Conservation (phyloP, 176 grass and related monocot species). For the Raddia guianensis region DNA sequence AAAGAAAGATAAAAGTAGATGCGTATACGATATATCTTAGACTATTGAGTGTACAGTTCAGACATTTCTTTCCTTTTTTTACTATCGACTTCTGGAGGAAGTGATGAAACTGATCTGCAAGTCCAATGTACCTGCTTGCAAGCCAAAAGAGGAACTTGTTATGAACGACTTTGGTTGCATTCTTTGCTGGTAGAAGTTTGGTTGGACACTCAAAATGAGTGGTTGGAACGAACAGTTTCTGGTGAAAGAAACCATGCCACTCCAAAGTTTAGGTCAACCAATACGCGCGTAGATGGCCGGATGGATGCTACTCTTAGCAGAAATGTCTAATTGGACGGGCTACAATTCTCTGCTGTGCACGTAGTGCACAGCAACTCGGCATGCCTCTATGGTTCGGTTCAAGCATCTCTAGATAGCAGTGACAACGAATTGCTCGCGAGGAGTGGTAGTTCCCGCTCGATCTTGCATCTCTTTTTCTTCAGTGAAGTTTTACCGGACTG, state of each 20-base stretch:
- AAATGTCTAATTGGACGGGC: background rate
- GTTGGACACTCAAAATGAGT: constrained; percentile 21
- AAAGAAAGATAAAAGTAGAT: too few species aligned
- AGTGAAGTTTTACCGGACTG: background rate
- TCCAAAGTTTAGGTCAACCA: constrained; percentile 29
- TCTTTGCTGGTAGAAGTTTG: constrained; percentile 20
- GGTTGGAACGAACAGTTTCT: constrained; percentile 30
- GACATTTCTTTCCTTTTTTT: background rate
- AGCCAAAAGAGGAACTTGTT: constrained; percentile 1
- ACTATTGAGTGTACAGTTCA: background rate
- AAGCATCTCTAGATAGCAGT: background rate
- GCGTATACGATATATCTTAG: background rate
- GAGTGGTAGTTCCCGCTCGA: background rate
- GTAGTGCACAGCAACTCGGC: background rate
- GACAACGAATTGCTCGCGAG: background rate
- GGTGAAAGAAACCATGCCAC: background rate
- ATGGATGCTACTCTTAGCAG: background rate
- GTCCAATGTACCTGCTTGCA: constrained; percentile 7
- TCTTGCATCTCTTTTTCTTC: background rate
- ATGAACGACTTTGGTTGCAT: constrained; percentile 15
- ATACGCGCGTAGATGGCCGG: background rate
- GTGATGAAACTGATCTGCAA: background rate
- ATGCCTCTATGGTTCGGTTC: constrained; percentile 3
- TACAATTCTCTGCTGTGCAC: background rate
- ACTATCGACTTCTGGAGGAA: background rate